phyloP scores from a whole-genome alignment of 805 yeast species.

The Teunomyces funiuensis region DNA sequence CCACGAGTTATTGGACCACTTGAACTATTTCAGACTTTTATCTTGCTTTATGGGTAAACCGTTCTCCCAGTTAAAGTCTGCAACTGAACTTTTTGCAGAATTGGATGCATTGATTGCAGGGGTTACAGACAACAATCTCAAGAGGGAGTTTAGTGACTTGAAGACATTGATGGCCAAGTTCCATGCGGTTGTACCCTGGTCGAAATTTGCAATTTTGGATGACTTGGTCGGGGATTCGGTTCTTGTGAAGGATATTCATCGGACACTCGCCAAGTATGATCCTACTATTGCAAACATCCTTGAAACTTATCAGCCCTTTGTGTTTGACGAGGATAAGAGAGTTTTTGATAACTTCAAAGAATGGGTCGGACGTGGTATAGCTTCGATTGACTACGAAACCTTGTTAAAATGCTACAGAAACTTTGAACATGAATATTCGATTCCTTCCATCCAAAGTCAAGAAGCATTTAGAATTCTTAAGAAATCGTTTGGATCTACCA shows the following conservation, averaged over 20 bases:
- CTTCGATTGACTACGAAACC: background rate
- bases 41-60: background rate
- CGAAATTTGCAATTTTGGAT: background rate
- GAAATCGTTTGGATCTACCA: background rate
- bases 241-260: background rate
- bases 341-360: background rate
- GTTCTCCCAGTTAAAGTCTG: conserved; percentile 10
- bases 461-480: background rate
- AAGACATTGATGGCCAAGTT: background rate
- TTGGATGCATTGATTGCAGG: conserved; percentile 8
- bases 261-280: background rate
- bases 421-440: conserved; percentile 3
- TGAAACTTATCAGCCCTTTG: conserved; percentile 1
- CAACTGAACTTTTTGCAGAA: conserved; percentile 14
- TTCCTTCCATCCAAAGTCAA: background rate
- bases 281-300: background rate
- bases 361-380: background rate
- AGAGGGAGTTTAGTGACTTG: background rate
- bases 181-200: conserved; percentile 2
- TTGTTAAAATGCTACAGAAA: conserved; percentile 1
- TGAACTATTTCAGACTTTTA: conserved; percentile 17
- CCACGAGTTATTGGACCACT: conserved; percentile 14
- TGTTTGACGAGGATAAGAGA: background rate
- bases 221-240: background rate
- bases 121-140: background rate